phyloP scores from a whole-genome alignment of 345 rosid genomes.

The Brassica incana region DNA sequence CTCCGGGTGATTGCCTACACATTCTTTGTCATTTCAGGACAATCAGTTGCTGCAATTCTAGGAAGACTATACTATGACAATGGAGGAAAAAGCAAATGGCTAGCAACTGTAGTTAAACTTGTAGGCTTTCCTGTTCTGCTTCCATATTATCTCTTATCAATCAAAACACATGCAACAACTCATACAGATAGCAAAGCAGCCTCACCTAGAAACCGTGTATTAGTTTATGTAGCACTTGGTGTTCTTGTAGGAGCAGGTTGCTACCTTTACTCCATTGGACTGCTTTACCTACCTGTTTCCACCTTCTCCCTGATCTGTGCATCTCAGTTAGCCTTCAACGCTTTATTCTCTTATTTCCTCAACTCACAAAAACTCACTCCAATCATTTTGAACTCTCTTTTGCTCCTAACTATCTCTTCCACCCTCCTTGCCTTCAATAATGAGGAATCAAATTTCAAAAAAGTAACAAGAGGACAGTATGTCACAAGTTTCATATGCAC shows the following conservation, averaged over 20 bases:
- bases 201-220: constrained; percentile 26
- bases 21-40: constrained; percentile 46
- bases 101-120: constrained; percentile 48
- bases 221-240: constrained; percentile 45
- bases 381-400: constrained; percentile 45
- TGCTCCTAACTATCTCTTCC: constrained; percentile 61
- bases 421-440: constrained; percentile 49
- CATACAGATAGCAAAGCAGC: constrained; percentile 9
- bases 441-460: constrained; percentile 13
- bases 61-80: constrained; percentile 55
- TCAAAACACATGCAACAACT: constrained; percentile 25
- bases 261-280: constrained; percentile 50
- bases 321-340: constrained; percentile 58
- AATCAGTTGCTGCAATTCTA: constrained; percentile 46
- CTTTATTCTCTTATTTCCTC: constrained; percentile 56
- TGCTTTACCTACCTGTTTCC: constrained; percentile 61
- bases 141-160: constrained; percentile 43
- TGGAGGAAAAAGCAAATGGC: constrained; percentile 64
- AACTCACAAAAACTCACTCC: constrained; percentile 55
- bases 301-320: constrained; percentile 58
- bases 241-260: constrained; percentile 38
- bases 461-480: constrained; percentile 34
- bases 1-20: constrained; percentile 35
- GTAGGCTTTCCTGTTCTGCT: constrained; percentile 58
- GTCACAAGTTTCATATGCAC: constrained; percentile 49